These are phyloP conservation scores for Penicillium parvum DNA, from an alignment of 495 filamentous ascomycete species.

Conservation along the genomic window DNA sequence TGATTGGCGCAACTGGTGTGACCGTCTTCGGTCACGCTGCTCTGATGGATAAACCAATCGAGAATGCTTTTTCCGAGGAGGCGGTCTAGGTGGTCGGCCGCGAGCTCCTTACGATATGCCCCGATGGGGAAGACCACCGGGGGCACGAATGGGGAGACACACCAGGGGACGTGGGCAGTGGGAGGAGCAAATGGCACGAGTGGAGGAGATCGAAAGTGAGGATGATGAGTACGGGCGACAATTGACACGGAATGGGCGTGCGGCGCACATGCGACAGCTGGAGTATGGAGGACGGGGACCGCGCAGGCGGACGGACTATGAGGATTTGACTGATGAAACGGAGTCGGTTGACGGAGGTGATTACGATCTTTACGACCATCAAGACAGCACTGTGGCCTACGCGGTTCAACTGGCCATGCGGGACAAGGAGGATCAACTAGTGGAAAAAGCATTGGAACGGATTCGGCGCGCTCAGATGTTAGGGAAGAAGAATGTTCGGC, in stretches of 20 bases:
- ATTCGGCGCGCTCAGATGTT: slow-evolving; percentile 69
- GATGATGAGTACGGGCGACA: slow-evolving; percentile 54
- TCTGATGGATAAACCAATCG: slow-evolving; percentile 97
- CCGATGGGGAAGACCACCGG: slow-evolving; percentile 98
- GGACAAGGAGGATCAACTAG: slow-evolving; percentile 67
- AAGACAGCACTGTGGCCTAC: slow-evolving; percentile 45
- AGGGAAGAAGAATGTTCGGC: slow-evolving; percentile 70
- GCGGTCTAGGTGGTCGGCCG: slow-evolving; percentile 99
- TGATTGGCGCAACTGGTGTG: slow-evolving; percentile 89
- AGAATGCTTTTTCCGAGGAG: slow-evolving; percentile 99
- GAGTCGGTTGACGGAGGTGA: slow-evolving; percentile 52
- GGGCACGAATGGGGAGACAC: slow-evolving; percentile 63
- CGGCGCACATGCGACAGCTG: slow-evolving; percentile 23
- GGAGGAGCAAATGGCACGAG: slow-evolving; percentile 44
- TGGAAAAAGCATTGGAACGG: slow-evolving; percentile 68
- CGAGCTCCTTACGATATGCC: slow-evolving; percentile 95
- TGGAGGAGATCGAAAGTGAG: slow-evolving; percentile 71
- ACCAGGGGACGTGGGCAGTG: slow-evolving; percentile 54
- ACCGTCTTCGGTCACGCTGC: slow-evolving; percentile 91
- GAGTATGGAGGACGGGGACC: slow-evolving; percentile 31
- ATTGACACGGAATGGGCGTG: slow-evolving; percentile 34
- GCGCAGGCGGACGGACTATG: slow-evolving; percentile 45
- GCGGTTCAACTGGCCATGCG: slow-evolving; percentile 52
- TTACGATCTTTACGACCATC: slow-evolving; percentile 52
- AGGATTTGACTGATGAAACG: slow-evolving; percentile 39